A percentile compares a stretch with the other conserved stretches of the same genome.
These are phyloP conservation scores for Colletotrichum kahawae DNA, from an alignment of 2,329 filamentous ascomycete genomes.

Conservation along the genomic window DNA sequence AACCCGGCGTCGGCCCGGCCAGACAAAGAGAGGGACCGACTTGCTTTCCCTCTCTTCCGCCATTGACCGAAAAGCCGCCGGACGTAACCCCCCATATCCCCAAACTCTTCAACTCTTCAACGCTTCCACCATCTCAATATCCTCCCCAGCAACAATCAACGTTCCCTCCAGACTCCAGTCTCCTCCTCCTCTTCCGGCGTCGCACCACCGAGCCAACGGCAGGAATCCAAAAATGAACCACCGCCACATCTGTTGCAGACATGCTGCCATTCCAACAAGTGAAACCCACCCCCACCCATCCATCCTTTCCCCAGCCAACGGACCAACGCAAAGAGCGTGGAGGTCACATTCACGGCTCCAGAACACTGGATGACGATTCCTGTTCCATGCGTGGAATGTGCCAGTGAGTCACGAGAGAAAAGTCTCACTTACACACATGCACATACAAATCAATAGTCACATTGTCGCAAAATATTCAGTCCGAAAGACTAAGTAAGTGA, in stretches of 20 bases:
- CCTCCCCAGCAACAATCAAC: neutral
- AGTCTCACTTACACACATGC: neutral
- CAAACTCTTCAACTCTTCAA: neutral
- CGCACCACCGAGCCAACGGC: neutral
- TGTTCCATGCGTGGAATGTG: neutral
- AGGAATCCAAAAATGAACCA: neutral
- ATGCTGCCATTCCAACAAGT: neutral
- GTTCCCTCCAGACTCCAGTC: too few relatives aligned
- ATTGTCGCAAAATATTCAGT: rapidly evolving
- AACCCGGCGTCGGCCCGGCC: neutral
- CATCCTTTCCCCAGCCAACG: neutral
- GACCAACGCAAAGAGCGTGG: neutral
- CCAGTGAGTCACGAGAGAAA: neutral
- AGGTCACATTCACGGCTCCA: neutral
- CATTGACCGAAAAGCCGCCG: neutral
- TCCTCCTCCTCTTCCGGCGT: neutral
- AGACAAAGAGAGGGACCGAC: neutral
- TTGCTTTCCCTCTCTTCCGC: neutral
- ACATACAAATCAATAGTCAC: neutral
- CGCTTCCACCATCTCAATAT: neutral
- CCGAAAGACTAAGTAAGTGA: neutral
- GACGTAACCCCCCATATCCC: neutral
- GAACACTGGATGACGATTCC: neutral
- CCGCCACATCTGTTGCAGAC: neutral
- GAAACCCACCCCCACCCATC: neutral